Conservation (phyloP, 768 basidiomycete species). For the Rhizopogon roseolus region DNA sequence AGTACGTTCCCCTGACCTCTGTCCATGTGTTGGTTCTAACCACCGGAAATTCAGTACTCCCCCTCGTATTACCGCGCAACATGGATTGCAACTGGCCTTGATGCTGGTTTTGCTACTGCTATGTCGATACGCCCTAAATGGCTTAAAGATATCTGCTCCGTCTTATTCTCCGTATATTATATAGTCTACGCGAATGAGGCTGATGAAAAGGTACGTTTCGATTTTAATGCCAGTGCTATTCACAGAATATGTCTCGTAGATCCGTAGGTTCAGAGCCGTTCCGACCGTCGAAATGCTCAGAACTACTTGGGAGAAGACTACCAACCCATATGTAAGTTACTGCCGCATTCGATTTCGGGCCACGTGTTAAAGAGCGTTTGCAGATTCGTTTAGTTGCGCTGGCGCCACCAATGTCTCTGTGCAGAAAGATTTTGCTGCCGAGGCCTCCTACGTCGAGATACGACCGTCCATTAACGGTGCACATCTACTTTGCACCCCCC, state of each 20-base stretch:
- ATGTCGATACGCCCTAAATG: constrained; percentile 90
- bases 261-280: constrained; percentile 86
- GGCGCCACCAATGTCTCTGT: constrained; percentile 57
- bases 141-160: constrained; percentile 82
- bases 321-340: constrained; percentile 77
- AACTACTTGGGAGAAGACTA: constrained; percentile 94
- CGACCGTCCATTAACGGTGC: constrained; percentile 76
- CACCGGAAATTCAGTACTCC: constrained; percentile 57
- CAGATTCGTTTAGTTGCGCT: constrained; percentile 61
- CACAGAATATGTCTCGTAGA: constrained; percentile 37
- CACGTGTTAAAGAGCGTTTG: constrained; percentile 5
- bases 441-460: constrained; percentile 75
- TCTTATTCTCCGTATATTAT: constrained; percentile 87
- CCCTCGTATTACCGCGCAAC: constrained; percentile 94
- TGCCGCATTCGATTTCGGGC: constrained; percentile 7
- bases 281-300: constrained; percentile 97
- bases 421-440: constrained; percentile 76
- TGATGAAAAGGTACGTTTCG: constrained; percentile 82
- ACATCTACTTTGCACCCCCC: constrained; percentile 76
- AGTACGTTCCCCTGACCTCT: constrained; percentile 38
- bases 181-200: constrained; percentile 85
- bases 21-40: constrained; percentile 2
- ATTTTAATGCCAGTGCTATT: not conserved
- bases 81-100: constrained; percentile 91
- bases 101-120: constrained; percentile 95